A percentile compares a stretch with the other conserved stretches of the same genome.
Evolutionary conservation across 108 stramenopile species (phyloP).

Genomic region (Skeletonema potamos): DNA sequence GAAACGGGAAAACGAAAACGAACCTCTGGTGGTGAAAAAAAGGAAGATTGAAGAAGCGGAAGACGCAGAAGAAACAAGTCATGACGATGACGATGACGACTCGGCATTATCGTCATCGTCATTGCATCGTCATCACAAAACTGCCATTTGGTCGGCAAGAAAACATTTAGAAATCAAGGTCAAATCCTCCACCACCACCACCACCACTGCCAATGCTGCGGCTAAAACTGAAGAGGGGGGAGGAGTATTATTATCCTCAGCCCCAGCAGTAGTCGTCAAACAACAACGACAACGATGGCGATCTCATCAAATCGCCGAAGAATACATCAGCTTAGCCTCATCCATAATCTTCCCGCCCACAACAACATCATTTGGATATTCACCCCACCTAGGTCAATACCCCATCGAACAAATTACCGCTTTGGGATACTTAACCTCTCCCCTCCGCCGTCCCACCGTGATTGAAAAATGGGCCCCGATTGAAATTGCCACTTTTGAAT

Average conservation of each 20-base stretch:
- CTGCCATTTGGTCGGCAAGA: slow-evolving; percentile 33
- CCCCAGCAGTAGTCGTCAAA: no score
- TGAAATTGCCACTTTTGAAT: slow-evolving; percentile 89
- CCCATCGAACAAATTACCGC: slow-evolving; percentile 62
- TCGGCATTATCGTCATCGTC: not conserved
- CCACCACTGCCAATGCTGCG: not conserved
- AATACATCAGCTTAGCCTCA: slow-evolving; percentile 63
- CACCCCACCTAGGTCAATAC: slow-evolving; percentile 42
- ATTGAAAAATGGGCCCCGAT: slow-evolving; percentile 88
- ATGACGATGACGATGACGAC: slow-evolving; percentile 8
- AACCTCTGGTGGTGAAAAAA: slow-evolving; percentile 14
- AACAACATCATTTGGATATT: slow-evolving; percentile 57
- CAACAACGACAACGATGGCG: slow-evolving; percentile 12
- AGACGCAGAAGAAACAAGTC: not conserved
- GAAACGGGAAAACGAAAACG: not conserved
- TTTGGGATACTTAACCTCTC: slow-evolving; percentile 64
- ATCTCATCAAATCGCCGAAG: slow-evolving; percentile 72
- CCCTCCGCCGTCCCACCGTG: slow-evolving; percentile 71
- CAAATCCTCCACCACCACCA: not conserved
- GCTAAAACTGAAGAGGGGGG: not conserved
- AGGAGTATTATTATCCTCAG: no score
- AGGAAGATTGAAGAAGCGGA: not conserved
- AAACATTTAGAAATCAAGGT: slow-evolving; percentile 16
- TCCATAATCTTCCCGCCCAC: slow-evolving; percentile 42
- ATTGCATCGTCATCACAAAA: not conserved